Evolutionary conservation across 1,139 yeast species (phyloP).

Genomic region (Magnusiomyces fungicola): DNA sequence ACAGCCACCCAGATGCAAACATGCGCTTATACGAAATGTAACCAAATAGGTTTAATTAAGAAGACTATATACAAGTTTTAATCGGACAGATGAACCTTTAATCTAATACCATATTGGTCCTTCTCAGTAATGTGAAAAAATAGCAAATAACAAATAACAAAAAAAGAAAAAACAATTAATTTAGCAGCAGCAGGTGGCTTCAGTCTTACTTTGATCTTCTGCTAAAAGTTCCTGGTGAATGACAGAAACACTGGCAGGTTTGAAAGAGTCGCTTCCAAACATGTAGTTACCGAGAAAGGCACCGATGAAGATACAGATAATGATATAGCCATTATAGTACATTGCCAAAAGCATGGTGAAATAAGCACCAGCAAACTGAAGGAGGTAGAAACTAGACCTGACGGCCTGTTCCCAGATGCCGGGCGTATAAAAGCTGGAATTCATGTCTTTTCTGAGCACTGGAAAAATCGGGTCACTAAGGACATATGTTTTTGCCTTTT

Average conservation of each 20-base stretch:
- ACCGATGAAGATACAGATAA: constrained; percentile 55
- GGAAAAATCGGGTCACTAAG: constrained; percentile 1
- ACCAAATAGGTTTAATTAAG: too few species aligned
- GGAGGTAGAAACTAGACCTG: constrained; percentile 43
- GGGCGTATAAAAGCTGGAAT: constrained; percentile 26
- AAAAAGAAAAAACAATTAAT: too few species aligned
- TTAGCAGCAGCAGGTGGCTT: constrained; percentile 15
- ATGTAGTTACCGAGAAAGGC: constrained; percentile 50
- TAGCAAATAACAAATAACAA: too few species aligned
- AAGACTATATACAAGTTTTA: too few species aligned
- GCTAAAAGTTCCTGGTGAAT: too few species aligned
- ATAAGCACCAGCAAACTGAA: constrained; percentile 60
- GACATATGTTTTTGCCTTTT: not conserved
- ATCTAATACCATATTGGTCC: too few species aligned
- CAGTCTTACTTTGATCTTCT: constrained; percentile 10
- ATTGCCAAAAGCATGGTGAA: constrained; percentile 61
- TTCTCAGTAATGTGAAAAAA: too few species aligned
- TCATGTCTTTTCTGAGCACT: not conserved
- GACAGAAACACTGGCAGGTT: constrained; percentile 4
- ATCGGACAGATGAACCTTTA: too few species aligned
- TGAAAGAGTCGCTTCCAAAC: constrained; percentile 26
- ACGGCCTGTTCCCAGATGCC: constrained; percentile 42
- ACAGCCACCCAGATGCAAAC: too few species aligned
- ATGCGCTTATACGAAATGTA: too few species aligned
- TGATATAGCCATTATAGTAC: constrained; percentile 65